Conservation (phyloP, 495 filamentous ascomycete species). For the Astrothelium subdiscretum region DNA sequence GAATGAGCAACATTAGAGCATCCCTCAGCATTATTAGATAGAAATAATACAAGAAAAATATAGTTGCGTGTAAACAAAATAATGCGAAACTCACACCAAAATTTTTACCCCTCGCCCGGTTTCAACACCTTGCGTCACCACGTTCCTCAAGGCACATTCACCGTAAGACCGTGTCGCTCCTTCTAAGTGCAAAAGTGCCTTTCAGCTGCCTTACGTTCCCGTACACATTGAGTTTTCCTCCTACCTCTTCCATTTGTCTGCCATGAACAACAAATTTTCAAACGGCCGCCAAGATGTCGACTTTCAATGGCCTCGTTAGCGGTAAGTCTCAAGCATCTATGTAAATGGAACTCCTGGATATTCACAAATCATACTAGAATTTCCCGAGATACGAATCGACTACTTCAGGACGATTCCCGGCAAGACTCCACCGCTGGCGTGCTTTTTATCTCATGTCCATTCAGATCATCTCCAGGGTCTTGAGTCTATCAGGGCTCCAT, state of each 20-base stretch:
- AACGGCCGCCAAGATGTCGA: constrained; percentile 50
- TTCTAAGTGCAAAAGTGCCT: no score
- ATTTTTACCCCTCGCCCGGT: no score
- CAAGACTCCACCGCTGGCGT: constrained; percentile 57
- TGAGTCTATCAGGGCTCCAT: constrained; percentile 62
- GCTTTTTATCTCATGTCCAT: constrained; percentile 88
- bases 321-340: constrained; percentile 29
- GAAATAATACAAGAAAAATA: no score
- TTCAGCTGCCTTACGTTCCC: no score
- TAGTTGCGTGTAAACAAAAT: no score
- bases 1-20: constrained; percentile 1
- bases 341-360: constrained; percentile 7
- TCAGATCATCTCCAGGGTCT: constrained; percentile 82
- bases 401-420: constrained; percentile 58
- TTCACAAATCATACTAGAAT: constrained; percentile 35
- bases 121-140: no score
- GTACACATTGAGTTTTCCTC: no score
- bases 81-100: no score
- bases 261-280: no score
- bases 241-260: neutral
- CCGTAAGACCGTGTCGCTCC: no score
- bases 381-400: constrained; percentile 69
- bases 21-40: neutral
- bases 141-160: no score
- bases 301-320: constrained; percentile 60